phyloP scores from a whole-genome alignment of 1,284 basidiomycete genomes.

The Afroboletus lepidellus region DNA sequence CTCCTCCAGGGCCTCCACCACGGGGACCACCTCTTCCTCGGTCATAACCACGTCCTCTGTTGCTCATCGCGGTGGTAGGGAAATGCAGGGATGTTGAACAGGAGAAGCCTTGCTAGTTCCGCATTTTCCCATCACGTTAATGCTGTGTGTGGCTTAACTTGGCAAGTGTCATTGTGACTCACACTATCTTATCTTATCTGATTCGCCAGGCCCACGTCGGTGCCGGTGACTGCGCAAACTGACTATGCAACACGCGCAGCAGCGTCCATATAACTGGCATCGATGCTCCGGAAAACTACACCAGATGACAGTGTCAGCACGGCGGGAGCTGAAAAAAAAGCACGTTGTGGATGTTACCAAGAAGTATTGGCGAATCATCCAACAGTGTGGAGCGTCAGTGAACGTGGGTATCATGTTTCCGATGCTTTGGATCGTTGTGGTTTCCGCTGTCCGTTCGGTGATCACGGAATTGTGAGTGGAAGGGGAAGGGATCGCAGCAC shows the following conservation, averaged over 20 bases:
- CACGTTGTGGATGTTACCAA: not conserved
- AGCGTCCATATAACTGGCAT: not conserved
- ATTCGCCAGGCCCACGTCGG: not conserved
- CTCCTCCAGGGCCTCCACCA: slow-evolving; percentile 18
- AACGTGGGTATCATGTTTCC: not conserved
- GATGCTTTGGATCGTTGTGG: not conserved
- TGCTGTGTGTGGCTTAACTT: slow-evolving; percentile 26
- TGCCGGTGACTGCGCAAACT: not conserved
- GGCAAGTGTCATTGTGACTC: slow-evolving; percentile 2
- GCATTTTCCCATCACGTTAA: slow-evolving; percentile 11
- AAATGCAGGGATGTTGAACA: not conserved
- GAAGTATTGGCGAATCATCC: not conserved
- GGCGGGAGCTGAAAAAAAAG: not conserved
- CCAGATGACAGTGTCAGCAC: not conserved
- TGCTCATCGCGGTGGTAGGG: slow-evolving; percentile 24
- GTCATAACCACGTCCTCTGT: slow-evolving; percentile 35
- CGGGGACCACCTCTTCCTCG: slow-evolving; percentile 30
- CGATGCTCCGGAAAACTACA: not conserved
- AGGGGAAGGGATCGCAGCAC: not conserved
- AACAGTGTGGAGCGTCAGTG: not conserved
- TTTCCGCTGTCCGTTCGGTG: too few species aligned
- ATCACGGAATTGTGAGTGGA: not conserved
- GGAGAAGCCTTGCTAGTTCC: not conserved
- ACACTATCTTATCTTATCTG: slow-evolving; percentile 32
- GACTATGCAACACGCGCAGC: not conserved